phyloP scores from a whole-genome alignment of 2,329 filamentous ascomycete genomes.

The Alternaria brassicicola region DNA sequence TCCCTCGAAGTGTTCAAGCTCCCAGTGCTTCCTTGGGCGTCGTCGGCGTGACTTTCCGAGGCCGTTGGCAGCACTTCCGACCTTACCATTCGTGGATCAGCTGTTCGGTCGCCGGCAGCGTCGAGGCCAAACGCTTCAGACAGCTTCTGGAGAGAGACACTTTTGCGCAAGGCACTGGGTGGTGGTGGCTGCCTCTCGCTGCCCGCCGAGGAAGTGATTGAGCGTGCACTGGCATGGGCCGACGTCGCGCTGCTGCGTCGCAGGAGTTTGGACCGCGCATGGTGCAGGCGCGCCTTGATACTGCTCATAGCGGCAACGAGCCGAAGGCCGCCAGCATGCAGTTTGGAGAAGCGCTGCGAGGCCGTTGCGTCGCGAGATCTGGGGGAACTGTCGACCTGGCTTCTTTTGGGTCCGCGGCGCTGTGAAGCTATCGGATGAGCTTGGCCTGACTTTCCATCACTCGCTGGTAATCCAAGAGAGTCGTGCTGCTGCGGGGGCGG shows the following conservation, averaged over 20 bases:
- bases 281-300: conserved; percentile 43
- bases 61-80: conserved; percentile 34
- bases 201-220: conserved; percentile 33
- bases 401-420: conserved; percentile 1
- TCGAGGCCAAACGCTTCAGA: conserved; percentile 24
- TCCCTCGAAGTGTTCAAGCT: conserved; percentile 22
- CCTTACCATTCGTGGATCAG: conserved; percentile 27
- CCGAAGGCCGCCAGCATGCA: conserved; percentile 29
- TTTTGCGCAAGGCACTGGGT: conserved; percentile 33
- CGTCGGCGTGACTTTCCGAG: conserved; percentile 24
- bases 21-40: conserved; percentile 17
- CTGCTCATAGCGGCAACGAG: conserved; percentile 41
- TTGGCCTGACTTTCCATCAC: neutral
- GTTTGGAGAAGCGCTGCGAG: conserved; percentile 8
- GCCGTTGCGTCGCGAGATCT: conserved; percentile 2
- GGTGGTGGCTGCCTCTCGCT: conserved; percentile 27
- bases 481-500: neutral
- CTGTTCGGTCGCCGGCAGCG: conserved; percentile 12
- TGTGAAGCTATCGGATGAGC: conserved; percentile 7
- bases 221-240: conserved; percentile 25
- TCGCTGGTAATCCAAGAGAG: conserved; percentile 7
- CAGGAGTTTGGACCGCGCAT: conserved; percentile 39
- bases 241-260: conserved; percentile 38
- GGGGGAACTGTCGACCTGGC: neutral
- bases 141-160: conserved; percentile 42